Evolutionary conservation across 2,329 filamentous ascomycete genomes (phyloP), one percentile per base, ranked within the genome.

Genomic region (Claviceps capensis): DNA sequence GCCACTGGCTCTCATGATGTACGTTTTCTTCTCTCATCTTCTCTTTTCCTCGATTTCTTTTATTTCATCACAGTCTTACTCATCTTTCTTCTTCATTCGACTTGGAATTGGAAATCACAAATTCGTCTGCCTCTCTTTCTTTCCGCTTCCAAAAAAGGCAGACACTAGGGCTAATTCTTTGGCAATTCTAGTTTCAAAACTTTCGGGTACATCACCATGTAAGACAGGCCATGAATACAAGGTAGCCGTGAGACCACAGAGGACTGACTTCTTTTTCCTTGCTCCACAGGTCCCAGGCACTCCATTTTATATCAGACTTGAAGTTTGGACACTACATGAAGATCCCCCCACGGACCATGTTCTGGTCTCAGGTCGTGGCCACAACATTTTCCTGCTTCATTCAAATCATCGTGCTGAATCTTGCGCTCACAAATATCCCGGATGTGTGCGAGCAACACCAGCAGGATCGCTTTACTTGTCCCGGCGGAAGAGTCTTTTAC

Each of bases 271-370:
- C 61, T 41, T n/a, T 38, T 41, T 41, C 6, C 16, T 41, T 14
- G 13, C 41, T 43, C 22, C 23, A 34, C 40, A 69, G 67, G 66
- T 78, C 76, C 1, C 81, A 85, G 64, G 78, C 80, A 0, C 71
- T 85, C 40, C 76, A 72, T 57, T 86, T 86, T 60, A 72, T 80
- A 11, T 72, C 77, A 7, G 83, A 86, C 60, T 71, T 86, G 56
- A 86, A 86, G 61, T 79, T 85, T 45, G 83, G 79, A 5, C 83
- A 86, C 61, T 87, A 87, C 69, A 86, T 87, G 81, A 81, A 81
- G 65, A 79, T 81, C 9, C 82, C 82, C 0, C 82, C 81, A 14
- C 72, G 79, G 17, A 82, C 78, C 16, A 82, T 84, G 69, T 86
- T 86, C 66, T 72, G 77, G 66, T 73, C 75, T 4, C 82, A 86